A percentile compares a stretch with the other conserved stretches of the same genome.
These are phyloP conservation scores for Sclerotiophoma versabilis DNA, from an alignment of 2,329 filamentous ascomycete genomes.

Conservation along the genomic window DNA sequence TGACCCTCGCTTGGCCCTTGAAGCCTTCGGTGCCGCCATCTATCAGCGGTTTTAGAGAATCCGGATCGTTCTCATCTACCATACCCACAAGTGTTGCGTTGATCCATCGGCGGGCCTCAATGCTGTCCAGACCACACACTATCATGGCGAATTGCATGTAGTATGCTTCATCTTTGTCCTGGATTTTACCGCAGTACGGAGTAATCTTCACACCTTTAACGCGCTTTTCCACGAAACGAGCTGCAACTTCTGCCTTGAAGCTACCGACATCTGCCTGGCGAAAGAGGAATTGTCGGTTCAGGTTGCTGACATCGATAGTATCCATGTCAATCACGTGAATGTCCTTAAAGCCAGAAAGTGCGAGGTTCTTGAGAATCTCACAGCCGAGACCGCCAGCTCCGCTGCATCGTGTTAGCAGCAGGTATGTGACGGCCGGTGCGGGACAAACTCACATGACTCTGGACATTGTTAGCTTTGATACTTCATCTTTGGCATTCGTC, in stretches of 20 bases:
- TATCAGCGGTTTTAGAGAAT: conserved; percentile 90
- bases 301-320: conserved; percentile 97
- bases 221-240: conserved; percentile 85
- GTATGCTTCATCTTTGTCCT: conserved; percentile 95
- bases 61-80: conserved; percentile 82
- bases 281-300: conserved; percentile 98
- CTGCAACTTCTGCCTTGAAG: conserved; percentile 91
- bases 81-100: conserved; percentile 91
- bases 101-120: conserved; percentile 98
- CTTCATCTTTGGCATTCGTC: background rate
- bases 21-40: conserved; percentile 98
- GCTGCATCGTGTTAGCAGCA: conserved; percentile 62
- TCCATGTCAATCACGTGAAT: conserved; percentile 99
- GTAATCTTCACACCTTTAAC: conserved; percentile 93
- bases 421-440: background rate
- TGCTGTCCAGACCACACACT: conserved; percentile 93
- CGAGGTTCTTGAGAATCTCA: conserved; percentile 95
- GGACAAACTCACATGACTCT: conserved; percentile 50
- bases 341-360: conserved; percentile 92
- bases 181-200: conserved; percentile 91
- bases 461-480: conserved; percentile 25
- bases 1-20: conserved; percentile 94
- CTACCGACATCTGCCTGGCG: conserved; percentile 90
- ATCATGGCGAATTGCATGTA: conserved; percentile 97
- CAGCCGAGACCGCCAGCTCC: conserved; percentile 94